These are phyloP conservation scores for Acanthochlamys bracteata DNA, from an alignment of 106 monocot genomes.

Conservation along the genomic window DNA sequence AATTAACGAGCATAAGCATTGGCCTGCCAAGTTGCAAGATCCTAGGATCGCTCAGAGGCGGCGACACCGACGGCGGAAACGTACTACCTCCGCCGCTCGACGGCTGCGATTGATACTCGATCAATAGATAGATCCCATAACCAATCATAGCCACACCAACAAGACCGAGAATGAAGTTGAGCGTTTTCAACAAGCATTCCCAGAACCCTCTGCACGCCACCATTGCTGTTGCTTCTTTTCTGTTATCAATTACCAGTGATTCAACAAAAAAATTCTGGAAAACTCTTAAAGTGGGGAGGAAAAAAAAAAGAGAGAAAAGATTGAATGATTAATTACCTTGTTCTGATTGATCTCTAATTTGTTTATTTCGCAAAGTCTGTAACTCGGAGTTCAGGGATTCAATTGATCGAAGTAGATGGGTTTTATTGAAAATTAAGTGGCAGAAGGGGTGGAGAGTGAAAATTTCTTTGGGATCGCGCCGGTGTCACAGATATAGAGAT, in stretches of 20 bases:
- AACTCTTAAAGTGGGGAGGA: too few species aligned
- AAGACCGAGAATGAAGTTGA: slow-evolving; percentile 8
- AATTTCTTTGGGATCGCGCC: too few species aligned
- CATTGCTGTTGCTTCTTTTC: background rate
- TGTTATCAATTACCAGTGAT: background rate
- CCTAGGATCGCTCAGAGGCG: background rate
- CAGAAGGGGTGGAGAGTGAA: too few species aligned
- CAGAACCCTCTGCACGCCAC: slow-evolving; percentile 14
- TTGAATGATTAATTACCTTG: too few species aligned
- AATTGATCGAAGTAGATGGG: too few species aligned
- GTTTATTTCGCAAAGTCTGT: too few species aligned
- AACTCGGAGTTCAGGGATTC: too few species aligned
- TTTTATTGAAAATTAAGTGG: too few species aligned
- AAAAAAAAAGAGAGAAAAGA: too few species aligned
- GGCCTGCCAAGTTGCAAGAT: slow-evolving; percentile 17
- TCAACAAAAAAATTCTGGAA: background rate
- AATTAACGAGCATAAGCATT: slow-evolving; percentile 7
- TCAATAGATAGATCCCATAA: slow-evolving; percentile 12
- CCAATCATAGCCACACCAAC: slow-evolving; percentile 14
- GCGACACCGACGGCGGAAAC: too few species aligned
- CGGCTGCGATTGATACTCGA: slow-evolving; percentile 5
- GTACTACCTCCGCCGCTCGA: background rate
- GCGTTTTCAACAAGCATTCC: slow-evolving; percentile 13
- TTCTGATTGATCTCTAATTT: too few species aligned
- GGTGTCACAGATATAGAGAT: too few species aligned